Conservation (phyloP, 2,329 filamentous ascomycete species). For the Onygenales sp. region DNA sequence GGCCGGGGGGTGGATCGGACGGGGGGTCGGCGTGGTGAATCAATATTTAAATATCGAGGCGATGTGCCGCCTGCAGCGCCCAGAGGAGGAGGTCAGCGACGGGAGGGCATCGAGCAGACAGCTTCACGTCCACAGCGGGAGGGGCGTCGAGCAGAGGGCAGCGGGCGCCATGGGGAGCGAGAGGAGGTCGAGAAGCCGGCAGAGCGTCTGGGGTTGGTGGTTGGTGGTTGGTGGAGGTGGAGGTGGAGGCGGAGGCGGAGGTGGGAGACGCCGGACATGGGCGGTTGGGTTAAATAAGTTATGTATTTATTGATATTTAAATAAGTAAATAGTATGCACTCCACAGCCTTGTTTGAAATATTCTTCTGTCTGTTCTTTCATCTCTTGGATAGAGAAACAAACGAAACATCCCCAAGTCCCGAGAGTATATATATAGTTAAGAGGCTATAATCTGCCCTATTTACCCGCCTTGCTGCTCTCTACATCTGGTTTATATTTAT, state of each 20-base stretch:
- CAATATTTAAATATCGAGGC: no score
- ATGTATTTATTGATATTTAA: not conserved
- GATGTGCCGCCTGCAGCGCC: no score
- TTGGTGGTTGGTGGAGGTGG: not conserved
- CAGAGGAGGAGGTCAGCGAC: not conserved
- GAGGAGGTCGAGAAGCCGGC: not conserved
- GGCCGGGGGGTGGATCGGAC: conserved; percentile 18
- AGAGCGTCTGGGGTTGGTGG: not conserved
- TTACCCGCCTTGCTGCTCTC: no score
- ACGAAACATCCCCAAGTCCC: no score
- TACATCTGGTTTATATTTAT: no score
- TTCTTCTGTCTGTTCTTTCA: no score
- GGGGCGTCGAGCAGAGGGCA: not conserved
- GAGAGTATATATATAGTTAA: no score
- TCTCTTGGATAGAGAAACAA: no score
- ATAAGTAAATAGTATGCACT: not conserved
- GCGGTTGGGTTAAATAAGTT: not conserved
- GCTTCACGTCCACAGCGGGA: not conserved
- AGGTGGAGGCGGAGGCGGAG: not conserved
- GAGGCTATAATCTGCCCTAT: no score
- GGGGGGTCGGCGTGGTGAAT: not conserved
- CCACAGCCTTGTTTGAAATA: no score
- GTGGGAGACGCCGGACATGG: no score
- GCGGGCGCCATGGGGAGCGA: not conserved
- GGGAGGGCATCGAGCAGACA: not conserved